These are phyloP conservation scores for Tetrapyrgos nigripes DNA, from an alignment of 1,284 basidiomycete species.

Conservation along the genomic window DNA sequence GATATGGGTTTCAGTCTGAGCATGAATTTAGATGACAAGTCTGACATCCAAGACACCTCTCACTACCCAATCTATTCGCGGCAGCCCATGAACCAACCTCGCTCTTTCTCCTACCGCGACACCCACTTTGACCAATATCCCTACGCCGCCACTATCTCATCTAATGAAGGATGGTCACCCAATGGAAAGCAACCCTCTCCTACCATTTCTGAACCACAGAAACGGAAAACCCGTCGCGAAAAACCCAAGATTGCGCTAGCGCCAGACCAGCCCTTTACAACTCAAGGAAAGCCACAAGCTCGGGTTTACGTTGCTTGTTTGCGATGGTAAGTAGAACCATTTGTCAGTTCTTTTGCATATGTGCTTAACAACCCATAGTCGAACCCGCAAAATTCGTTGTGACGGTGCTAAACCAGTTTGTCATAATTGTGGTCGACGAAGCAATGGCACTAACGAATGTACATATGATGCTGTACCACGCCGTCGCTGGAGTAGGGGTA, in stretches of 20 bases:
- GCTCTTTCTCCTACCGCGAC: constrained; percentile 5
- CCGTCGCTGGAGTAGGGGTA: too few relatives aligned
- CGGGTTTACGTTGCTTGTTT: constrained; percentile 80
- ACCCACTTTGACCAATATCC: constrained; percentile 8
- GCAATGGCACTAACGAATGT: constrained; percentile 50
- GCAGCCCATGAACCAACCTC: constrained; percentile 43
- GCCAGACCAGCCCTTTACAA: constrained; percentile 75
- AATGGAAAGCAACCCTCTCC: background rate
- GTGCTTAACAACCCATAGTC: constrained; percentile 48
- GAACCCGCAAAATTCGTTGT: constrained; percentile 79
- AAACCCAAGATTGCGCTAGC: constrained; percentile 69
- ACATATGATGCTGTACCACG: constrained; percentile 73
- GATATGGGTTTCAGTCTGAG: too few relatives aligned
- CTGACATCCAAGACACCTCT: constrained; percentile 66
- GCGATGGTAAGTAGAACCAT: constrained; percentile 64
- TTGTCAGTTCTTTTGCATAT: constrained; percentile 13
- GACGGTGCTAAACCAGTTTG: constrained; percentile 80
- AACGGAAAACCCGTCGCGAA: constrained; percentile 57
- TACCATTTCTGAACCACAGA: background rate
- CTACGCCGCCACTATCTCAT: background rate
- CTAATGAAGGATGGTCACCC: constrained; percentile 1
- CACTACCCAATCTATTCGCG: constrained; percentile 52
- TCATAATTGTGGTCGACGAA: constrained; percentile 67
- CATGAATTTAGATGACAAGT: too few relatives aligned
- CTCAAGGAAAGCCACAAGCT: constrained; percentile 72